These are phyloP conservation scores for Phaffia rhodozyma DNA, from an alignment of 1,284 basidiomycete species.

Conservation along the genomic window DNA sequence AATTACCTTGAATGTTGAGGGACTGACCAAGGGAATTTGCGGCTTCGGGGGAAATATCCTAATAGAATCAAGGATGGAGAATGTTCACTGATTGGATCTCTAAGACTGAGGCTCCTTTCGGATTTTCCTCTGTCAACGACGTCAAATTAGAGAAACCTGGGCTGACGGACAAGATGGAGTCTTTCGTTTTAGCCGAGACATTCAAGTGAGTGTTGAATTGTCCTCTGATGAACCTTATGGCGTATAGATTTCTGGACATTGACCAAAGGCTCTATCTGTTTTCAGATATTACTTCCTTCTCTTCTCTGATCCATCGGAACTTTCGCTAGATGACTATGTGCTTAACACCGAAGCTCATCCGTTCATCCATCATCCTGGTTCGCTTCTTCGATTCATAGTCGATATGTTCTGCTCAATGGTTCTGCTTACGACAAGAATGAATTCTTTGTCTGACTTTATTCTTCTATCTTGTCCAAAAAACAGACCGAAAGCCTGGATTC, in stretches of 20 bases:
- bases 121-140: conserved; percentile 37
- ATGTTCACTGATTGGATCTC: conserved; percentile 46
- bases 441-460: no score
- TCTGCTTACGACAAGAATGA: no score
- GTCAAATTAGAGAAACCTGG: conserved; percentile 31
- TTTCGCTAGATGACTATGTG: conserved; percentile 47
- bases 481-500: conserved; percentile 24
- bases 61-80: conserved; percentile 42
- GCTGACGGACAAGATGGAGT: conserved; percentile 16
- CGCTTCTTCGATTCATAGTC: no score
- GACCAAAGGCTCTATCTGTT: conserved; percentile 13
- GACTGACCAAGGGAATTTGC: neutral
- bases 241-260: neutral
- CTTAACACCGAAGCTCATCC: conserved; percentile 41
- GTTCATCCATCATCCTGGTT: conserved; percentile 26
- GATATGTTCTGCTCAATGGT: no score
- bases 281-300: conserved; percentile 34
- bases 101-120: conserved; percentile 26
- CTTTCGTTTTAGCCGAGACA: conserved; percentile 40
- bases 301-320: conserved; percentile 37
- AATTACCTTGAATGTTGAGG: neutral
- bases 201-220: conserved; percentile 34
- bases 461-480: no score
- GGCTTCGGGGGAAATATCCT: neutral
- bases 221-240: neutral